Evolutionary conservation across 2,329 filamentous ascomycete genomes (phyloP), one percentile per base, ranked within the genome.

Genomic region (Fusarium sp.): DNA sequence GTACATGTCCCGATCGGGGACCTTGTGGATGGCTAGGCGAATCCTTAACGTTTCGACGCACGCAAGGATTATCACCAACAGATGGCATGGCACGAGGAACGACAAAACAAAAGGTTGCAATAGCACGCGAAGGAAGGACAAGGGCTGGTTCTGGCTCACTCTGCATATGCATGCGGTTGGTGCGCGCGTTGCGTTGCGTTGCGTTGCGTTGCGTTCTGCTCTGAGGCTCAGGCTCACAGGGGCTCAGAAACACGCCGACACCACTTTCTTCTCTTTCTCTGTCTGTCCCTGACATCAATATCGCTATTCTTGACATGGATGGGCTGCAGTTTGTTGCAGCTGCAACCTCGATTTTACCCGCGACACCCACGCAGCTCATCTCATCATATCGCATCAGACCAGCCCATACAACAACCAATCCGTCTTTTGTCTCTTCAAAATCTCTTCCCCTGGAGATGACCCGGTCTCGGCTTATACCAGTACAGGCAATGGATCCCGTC

Each of bases 391-490:
- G 59, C 59, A 51, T 24, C 60, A 53, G 17, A 42, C 27, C 35
- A 53, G 14, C 3, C 14, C 42, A 46, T 27, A 46, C 42, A 56
- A 24, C 27, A 51, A 31, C 14, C 36, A 70, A 31, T 29, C 33
- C 16, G 44, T 33, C 63, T 55, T 49, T 16, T 33, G 38, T 11
- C 29, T n/a, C 36, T 36, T 46, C 17, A 10, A 22, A 53, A 59
- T 53, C 62, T 60, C 55, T 33, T 59, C 40, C 53, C 40, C 57
- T 38, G 38, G 36, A 49, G 55, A 20, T 36, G 60, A 68, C 53
- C 70, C 42, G 4, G 71, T 42, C 64, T 74, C 71, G 71, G 71
- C 64, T 69, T 51, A 44, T 73, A 33, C 71, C 64, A 69, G 60
- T 69, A 72, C 40, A 58, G 73, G 71, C 51, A 74, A 74, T 62